Conservation (phyloP, 2,329 filamentous ascomycete genomes). For the Aspergillus bombycis region DNA sequence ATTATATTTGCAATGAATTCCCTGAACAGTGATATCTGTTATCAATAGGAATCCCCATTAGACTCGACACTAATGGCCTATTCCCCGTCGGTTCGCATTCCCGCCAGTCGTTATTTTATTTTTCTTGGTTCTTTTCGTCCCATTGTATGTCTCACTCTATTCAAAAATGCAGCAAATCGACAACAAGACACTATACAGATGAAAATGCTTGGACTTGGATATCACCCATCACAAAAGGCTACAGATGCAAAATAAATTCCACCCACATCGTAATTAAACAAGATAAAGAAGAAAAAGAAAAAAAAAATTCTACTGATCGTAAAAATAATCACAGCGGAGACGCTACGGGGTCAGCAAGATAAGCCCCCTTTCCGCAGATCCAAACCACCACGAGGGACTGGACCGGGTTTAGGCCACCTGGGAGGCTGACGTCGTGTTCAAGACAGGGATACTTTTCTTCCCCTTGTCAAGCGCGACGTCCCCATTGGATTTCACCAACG, state of each 20-base stretch:
- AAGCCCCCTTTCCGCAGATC: background rate
- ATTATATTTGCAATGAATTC: background rate
- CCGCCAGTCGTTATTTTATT: background rate
- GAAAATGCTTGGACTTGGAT: background rate
- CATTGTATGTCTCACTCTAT: background rate
- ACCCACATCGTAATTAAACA: background rate
- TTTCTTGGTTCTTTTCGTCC: background rate
- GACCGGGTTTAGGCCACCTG: slow-evolving; percentile 19
- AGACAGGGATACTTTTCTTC: slow-evolving; percentile 17
- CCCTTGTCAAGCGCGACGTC: slow-evolving; percentile 24
- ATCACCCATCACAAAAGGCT: background rate
- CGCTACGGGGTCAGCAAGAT: background rate
- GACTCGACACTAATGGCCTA: slow-evolving; percentile 4
- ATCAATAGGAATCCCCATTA: slow-evolving; percentile 22
- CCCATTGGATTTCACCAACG: slow-evolving; percentile 32
- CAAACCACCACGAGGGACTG: background rate
- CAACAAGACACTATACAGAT: background rate
- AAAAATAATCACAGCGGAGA: background rate
- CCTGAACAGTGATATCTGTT: slow-evolving; percentile 16
- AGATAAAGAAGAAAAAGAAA: background rate
- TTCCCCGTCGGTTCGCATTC: background rate
- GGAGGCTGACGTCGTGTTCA: slow-evolving; percentile 23
- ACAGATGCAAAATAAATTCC: background rate
- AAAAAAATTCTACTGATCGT: background rate
- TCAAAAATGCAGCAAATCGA: background rate